Evolutionary conservation across 2,329 filamentous ascomycete genomes (phyloP), one percentile per base, ranked within the genome.

Genomic region (Bertia moriformis): DNA sequence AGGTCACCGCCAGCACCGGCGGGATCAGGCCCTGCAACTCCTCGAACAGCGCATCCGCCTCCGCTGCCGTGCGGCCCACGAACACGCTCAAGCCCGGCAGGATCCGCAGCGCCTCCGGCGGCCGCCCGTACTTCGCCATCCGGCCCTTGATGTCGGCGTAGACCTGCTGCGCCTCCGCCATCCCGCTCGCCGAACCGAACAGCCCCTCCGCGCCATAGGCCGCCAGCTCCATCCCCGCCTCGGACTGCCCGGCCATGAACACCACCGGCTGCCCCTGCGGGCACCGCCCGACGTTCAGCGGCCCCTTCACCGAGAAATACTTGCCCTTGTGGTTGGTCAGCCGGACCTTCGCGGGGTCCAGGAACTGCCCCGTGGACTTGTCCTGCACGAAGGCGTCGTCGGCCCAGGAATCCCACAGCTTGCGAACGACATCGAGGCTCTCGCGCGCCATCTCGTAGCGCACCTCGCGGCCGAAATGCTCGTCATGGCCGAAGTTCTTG

Each of bases 41-140:
- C n/a, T 35, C 27, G 18, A 39, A 37, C 40, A 42, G 17, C 4
- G 40, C 40, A 22, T 40, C 39, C 2, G 39, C 39, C 14, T 40
- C 39, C 15, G 18, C 39, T 4, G 29, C 18, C 14, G 22, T 20
- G 5, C 27, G 17, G 22, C 40, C 40, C 12, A 42, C 33, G 37
- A 42, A 39, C 18, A 37, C 37, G 17, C 37, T 42, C 12, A 42
- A 22, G 27, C 39, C 39, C 4, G 40, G 37, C 18, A 42, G 35
- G 7, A 42, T 20, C 19, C 37, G 36, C 29, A 40, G n/a, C n/a
- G 39, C 36, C 3, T n/a, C 17, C n/a, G 29, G 39, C 18, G 36
- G 30, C 3, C 39, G 39, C 3, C 39, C 39, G 10, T 29, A 17
- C 15, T 3, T 19, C 2, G 39, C 39, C 4, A 32, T 32, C 14